A percentile compares a stretch with the other conserved stretches of the same genome.
phyloP scores from a whole-genome alignment of 768 basidiomycete genomes.

The Amanita polypyramis region DNA sequence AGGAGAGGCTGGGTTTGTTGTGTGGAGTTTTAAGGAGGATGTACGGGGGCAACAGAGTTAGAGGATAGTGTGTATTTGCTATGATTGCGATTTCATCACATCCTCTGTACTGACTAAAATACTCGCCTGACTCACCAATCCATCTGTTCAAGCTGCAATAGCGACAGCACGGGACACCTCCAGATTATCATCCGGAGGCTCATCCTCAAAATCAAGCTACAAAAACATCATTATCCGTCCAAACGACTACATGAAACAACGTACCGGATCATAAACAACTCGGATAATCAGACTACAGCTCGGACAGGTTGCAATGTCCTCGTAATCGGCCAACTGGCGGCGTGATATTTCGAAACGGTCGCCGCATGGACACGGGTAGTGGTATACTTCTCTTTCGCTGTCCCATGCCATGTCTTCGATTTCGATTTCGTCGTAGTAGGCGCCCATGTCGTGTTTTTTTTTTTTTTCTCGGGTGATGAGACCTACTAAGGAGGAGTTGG shows the following conservation, averaged over 20 bases:
- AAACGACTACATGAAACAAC: conserved; percentile 20
- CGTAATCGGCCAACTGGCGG: conserved; percentile 74
- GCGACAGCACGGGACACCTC: conserved; percentile 22
- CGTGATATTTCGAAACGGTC: conserved; percentile 95
- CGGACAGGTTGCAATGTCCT: conserved; percentile 93
- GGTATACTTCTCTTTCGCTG: conserved; percentile 68
- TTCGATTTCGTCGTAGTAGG: conserved; percentile 94
- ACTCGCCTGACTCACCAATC: neutral
- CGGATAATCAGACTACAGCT: conserved; percentile 91
- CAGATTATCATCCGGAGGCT: conserved; percentile 44
- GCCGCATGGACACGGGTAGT: conserved; percentile 97
- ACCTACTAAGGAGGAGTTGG: too few species aligned
- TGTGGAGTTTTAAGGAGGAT: conserved; percentile 32
- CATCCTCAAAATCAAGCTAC: conserved; percentile 81
- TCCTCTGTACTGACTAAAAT: neutral
- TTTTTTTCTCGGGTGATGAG: neutral
- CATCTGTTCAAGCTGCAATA: conserved; percentile 15
- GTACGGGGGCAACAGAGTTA: neutral
- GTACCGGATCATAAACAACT: conserved; percentile 89
- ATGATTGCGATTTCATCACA: too few species aligned
- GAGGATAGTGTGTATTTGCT: too few species aligned
- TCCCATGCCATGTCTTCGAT: conserved; percentile 98
- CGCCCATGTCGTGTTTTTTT: conserved; percentile 41
- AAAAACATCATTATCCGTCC: conserved; percentile 7
- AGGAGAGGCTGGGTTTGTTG: conserved; percentile 54